A percentile compares a stretch with the other conserved stretches of the same genome.
These are phyloP conservation scores for Colletotrichum sansevieriae DNA, from an alignment of 2,329 filamentous ascomycete genomes.

Conservation along the genomic window DNA sequence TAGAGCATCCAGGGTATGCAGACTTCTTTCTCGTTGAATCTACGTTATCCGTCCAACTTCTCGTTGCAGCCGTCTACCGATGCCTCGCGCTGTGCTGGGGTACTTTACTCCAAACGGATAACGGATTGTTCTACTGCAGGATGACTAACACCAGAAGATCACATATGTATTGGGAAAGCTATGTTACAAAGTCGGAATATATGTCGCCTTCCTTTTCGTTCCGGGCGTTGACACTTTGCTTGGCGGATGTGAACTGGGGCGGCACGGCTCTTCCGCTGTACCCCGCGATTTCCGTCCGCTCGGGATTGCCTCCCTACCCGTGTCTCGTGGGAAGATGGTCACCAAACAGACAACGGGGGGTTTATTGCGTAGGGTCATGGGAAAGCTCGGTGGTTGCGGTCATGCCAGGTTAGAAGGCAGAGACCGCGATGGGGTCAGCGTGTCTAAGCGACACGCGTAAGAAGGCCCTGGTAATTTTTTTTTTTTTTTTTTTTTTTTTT, in stretches of 20 bases:
- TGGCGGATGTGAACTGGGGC: not conserved
- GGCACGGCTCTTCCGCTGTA: conserved; percentile 16
- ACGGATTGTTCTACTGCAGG: conserved; percentile 2
- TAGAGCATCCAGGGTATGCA: conserved; percentile 37
- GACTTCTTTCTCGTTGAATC: conserved; percentile 39
- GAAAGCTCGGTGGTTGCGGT: not conserved
- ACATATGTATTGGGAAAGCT: conserved; percentile 12
- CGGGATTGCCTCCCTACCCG: conserved; percentile 7
- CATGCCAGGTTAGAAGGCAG: not conserved
- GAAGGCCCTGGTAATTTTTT: no score
- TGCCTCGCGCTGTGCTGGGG: not conserved
- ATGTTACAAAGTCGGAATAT: conserved; percentile 21
- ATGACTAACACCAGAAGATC: conserved; percentile 9
- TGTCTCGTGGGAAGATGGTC: not conserved
- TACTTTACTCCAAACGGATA: conserved; percentile 16
- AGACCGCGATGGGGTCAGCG: conserved; percentile 6
- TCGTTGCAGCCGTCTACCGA: not conserved
- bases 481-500: no score
- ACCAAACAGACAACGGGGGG: not conserved
- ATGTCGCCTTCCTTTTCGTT: not conserved
- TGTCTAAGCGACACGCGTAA: no score
- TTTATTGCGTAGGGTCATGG: not conserved
- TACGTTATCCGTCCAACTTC: conserved; percentile 28
- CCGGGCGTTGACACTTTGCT: not conserved
- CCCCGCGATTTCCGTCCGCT: conserved; percentile 35